Base-by-base conservation (phyloP, 2,329 filamentous ascomycete genomes). In the Aureobasidium lini region DNA sequence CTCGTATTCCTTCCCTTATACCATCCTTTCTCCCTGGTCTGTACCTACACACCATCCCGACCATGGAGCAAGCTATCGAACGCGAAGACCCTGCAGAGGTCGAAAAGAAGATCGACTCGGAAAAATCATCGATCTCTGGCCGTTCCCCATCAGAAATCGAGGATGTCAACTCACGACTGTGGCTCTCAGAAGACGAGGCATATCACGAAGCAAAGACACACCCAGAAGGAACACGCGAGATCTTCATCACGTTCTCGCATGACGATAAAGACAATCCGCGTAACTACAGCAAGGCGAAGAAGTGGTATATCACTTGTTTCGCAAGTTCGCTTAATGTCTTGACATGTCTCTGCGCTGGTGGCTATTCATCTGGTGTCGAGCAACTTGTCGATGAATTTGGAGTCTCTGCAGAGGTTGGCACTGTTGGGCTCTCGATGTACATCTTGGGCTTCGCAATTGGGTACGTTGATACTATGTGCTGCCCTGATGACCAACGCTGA, bases 231-330 rank as follows among this genome's bases (percentile, higher is more conserved):
- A 53, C 61, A 2, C 61, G 61, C 2, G 62, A 66, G 6, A 62
- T 69, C 32, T 64, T 62, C 39, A 53, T 69, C 13, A 66, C 57
- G 1, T 69, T 66, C 50, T 47, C 44, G 2, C 36, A 42, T 9
- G 39, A 64, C 18, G 67, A 68, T 48, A 57, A 48, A 8, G 73
- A 75, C 34, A 75, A 75, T 58, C 75, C 75, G 9, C 68, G 73
- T 37, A 70, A 75, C 46, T 77, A 73, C 72, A 67, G 71, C 2
- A 68, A 66, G 43, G 68, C 61, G 62, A 68, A 68, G 31, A 73
- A 73, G 60, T 76, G 74, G 74, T 76, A 74, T 61, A 75, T 75
- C 40, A 75, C 72, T 6, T 64, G 67, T 34, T 65, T 76, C n/a
- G 71, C 70, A 18, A 71, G 75, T 60, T 67, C 71, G 61, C 63